Percentiles rank a stretch among this genome's conserved stretches.
Conservation (phyloP, 805 yeast genomes). For the Metschnikowia kofuensis region DNA sequence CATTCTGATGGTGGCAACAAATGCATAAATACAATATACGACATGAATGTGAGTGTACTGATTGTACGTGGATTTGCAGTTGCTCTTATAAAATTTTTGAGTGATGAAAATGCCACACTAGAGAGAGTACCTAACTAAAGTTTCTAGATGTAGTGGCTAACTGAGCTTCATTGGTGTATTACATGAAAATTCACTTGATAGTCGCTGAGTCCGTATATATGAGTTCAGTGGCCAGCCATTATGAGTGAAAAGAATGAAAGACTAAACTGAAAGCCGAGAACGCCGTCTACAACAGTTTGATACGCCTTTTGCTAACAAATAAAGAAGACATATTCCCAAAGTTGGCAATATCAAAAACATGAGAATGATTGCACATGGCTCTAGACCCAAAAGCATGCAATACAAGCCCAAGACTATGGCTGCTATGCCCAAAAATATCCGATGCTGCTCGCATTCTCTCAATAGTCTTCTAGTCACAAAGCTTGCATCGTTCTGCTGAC, state of each 20-base stretch:
- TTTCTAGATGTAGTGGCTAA: background rate
- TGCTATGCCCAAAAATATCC: background rate
- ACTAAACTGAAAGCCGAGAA: background rate
- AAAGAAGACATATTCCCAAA: background rate
- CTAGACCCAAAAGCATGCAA: background rate
- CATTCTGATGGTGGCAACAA: constrained; percentile 17
- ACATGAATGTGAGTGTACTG: constrained; percentile 6
- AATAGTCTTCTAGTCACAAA: background rate
- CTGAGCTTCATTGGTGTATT: background rate
- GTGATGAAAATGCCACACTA: too few relatives aligned
- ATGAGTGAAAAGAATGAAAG: background rate
- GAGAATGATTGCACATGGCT: background rate
- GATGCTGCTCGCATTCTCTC: background rate
- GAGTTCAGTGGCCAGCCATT: background rate
- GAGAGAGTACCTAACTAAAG: too few relatives aligned
- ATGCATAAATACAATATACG: constrained; percentile 6
- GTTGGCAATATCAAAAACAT: background rate
- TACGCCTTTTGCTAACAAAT: background rate
- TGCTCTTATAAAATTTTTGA: background rate
- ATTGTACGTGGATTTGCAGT: background rate
- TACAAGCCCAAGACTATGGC: background rate
- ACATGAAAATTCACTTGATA: too few relatives aligned
- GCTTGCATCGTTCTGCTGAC: background rate
- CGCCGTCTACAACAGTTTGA: background rate
- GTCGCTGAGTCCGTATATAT: too few relatives aligned